These are phyloP conservation scores for Suhomyces yuchorum DNA, from an alignment of 1,139 yeast species.

Conservation along the genomic window DNA sequence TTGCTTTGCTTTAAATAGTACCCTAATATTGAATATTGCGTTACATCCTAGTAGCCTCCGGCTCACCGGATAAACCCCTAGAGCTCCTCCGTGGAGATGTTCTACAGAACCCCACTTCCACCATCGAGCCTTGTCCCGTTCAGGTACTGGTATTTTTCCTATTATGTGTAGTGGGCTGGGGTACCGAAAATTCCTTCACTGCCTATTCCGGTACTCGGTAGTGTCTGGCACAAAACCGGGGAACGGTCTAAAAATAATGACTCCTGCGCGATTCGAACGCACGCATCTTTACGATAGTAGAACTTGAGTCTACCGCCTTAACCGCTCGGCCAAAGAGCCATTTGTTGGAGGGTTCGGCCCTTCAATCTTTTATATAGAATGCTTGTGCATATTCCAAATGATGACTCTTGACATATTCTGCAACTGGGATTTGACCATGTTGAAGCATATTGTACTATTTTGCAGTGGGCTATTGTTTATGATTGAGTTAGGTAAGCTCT, in stretches of 20 bases:
- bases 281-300: conserved; percentile 14
- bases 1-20: conserved; percentile 10
- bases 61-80: neutral
- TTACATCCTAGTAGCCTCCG: neutral
- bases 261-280: conserved; percentile 14
- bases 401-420: no score
- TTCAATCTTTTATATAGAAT: no score
- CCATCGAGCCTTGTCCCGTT: neutral
- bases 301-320: conserved; percentile 14
- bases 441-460: no score
- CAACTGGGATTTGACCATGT: no score
- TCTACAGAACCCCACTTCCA: neutral
- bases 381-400: no score
- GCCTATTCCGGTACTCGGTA: neutral
- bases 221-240: neutral
- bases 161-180: neutral
- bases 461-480: no score
- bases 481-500: no score
- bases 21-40: neutral
- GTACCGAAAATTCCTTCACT: neutral
- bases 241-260: conserved; percentile 8
- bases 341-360: no score
- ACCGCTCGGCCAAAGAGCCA: conserved; percentile 15
- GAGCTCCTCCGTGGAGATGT: neutral
- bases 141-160: neutral